Evolutionary conservation across 192 early-diverging fungal species (phyloP).

Genomic region (Coemansia asiatica): DNA sequence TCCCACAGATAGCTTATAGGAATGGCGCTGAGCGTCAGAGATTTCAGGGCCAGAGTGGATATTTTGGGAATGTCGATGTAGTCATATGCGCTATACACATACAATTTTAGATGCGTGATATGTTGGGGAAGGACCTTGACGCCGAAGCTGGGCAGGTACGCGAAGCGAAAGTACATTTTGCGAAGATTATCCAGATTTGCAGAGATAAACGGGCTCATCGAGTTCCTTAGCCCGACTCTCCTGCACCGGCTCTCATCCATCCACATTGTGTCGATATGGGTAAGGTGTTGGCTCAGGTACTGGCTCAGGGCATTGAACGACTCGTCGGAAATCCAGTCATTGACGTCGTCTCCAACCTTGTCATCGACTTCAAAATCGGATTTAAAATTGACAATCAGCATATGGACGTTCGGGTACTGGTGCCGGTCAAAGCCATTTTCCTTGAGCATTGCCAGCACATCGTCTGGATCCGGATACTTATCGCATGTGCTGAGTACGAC

Average conservation of each 20-base stretch:
- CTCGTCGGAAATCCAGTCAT: constrained; percentile 40
- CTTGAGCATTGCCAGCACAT: constrained; percentile 24
- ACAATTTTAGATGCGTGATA: constrained; percentile 36
- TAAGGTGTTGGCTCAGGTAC: constrained; percentile 17
- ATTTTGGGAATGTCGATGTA: constrained; percentile 42
- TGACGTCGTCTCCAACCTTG: constrained; percentile 1
- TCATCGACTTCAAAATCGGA: constrained; percentile 36
- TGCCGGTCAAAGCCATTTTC: constrained; percentile 16
- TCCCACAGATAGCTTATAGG: constrained; percentile 45
- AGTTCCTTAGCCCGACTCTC: constrained; percentile 29
- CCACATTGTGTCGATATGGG: constrained; percentile 20
- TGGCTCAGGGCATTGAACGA: constrained; percentile 16
- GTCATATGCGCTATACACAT: constrained; percentile 26
- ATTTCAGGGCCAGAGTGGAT: constrained; percentile 20
- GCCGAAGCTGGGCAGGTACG: constrained; percentile 40
- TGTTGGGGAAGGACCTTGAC: constrained; percentile 40
- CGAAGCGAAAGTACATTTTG: constrained; percentile 20
- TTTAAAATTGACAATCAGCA: constrained; percentile 20
- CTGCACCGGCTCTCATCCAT: constrained; percentile 32
- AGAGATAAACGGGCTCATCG: constrained; percentile 28
- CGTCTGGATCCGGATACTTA: constrained; percentile 29
- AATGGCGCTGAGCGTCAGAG: constrained; percentile 30
- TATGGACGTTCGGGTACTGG: constrained; percentile 12
- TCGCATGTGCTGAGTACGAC: constrained; percentile 24
- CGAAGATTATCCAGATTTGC: constrained; percentile 17